Percentiles rank a stretch among this genome's conserved stretches.
Evolutionary conservation across 169 alveolate species (phyloP).

Genomic region (Plasmodium gallinaceum): DNA sequence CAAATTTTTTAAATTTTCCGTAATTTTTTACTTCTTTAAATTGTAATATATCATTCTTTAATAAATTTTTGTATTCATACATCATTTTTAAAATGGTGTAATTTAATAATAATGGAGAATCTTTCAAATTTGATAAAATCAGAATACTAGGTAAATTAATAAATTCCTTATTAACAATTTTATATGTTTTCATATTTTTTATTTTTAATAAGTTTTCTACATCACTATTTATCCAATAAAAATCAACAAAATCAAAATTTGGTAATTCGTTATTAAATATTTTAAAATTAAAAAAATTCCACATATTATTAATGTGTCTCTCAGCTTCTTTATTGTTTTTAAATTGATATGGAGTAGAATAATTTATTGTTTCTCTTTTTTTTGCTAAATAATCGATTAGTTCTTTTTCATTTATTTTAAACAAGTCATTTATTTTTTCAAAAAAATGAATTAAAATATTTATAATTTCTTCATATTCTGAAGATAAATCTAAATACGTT

Average conservation of each 20-base stretch:
- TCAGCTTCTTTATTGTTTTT: conserved; percentile 57
- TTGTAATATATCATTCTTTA: conserved; percentile 43
- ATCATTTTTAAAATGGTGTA: conserved; percentile 56
- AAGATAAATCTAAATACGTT: conserved; percentile 24
- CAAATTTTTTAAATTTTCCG: conserved; percentile 35
- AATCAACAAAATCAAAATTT: conserved; percentile 33
- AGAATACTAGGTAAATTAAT: conserved; percentile 42
- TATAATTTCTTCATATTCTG: conserved; percentile 64
- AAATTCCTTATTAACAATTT: conserved; percentile 51
- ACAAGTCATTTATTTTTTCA: conserved; percentile 35
- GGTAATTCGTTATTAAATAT: conserved; percentile 62
- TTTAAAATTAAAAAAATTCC: conserved; percentile 68
- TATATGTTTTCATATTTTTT: conserved; percentile 69
- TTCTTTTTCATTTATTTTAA: conserved; percentile 43
- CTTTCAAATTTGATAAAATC: conserved; percentile 25
- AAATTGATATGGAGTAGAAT: conserved; percentile 67
- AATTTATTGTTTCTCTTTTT: conserved; percentile 31
- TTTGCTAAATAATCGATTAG: conserved; percentile 30
- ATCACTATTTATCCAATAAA: conserved; percentile 52
- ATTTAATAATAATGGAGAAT: conserved; percentile 54
- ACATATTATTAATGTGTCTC: conserved; percentile 63
- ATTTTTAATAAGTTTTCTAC: conserved; percentile 26
- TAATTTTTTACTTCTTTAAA: conserved; percentile 64
- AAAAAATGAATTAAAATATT: conserved; percentile 44
- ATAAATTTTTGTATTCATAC: conserved; percentile 61